Conservation (phyloP, 2,329 filamentous ascomycete genomes). For the Lithohypha guttulata region DNA sequence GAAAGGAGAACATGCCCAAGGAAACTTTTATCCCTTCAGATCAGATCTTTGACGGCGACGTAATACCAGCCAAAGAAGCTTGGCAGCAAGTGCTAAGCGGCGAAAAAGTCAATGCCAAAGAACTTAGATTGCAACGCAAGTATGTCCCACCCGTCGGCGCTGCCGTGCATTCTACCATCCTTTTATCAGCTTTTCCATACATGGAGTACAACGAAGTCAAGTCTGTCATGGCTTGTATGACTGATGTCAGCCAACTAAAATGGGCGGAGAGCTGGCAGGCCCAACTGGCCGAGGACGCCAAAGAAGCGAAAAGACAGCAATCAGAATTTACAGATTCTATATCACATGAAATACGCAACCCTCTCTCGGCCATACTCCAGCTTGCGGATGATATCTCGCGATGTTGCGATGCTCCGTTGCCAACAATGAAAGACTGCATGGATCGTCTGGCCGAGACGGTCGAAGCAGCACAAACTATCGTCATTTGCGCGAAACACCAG, state of each 20-base stretch:
- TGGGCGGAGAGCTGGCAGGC: slow-evolving; percentile 28
- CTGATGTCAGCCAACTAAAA: slow-evolving; percentile 22
- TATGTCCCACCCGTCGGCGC: slow-evolving; percentile 12
- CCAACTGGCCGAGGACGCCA: slow-evolving; percentile 26
- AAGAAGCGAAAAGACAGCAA: slow-evolving; percentile 34
- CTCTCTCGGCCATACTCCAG: slow-evolving; percentile 47
- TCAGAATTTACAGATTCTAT: slow-evolving; percentile 60
- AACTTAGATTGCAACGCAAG: slow-evolving; percentile 12
- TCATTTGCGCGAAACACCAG: slow-evolving; percentile 65
- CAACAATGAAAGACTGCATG: slow-evolving; percentile 28
- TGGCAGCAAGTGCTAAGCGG: slow-evolving; percentile 10
- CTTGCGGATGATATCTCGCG: slow-evolving; percentile 46
- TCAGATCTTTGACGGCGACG: slow-evolving; percentile 11
- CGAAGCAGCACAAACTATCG: slow-evolving; percentile 66
- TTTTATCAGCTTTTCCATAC: slow-evolving; percentile 12
- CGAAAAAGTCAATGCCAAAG: slow-evolving; percentile 5
- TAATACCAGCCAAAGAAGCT: not conserved
- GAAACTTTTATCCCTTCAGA: slow-evolving; percentile 11
- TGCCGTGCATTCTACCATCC: slow-evolving; percentile 10
- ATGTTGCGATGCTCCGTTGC: too few species aligned
- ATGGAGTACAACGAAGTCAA: slow-evolving; percentile 22
- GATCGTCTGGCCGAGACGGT: not conserved
- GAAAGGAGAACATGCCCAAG: slow-evolving; percentile 9
- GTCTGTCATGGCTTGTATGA: slow-evolving; percentile 31
- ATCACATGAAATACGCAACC: slow-evolving; percentile 46